phyloP scores from a whole-genome alignment of 768 basidiomycete species.

The Rhizopogon vulgaris region DNA sequence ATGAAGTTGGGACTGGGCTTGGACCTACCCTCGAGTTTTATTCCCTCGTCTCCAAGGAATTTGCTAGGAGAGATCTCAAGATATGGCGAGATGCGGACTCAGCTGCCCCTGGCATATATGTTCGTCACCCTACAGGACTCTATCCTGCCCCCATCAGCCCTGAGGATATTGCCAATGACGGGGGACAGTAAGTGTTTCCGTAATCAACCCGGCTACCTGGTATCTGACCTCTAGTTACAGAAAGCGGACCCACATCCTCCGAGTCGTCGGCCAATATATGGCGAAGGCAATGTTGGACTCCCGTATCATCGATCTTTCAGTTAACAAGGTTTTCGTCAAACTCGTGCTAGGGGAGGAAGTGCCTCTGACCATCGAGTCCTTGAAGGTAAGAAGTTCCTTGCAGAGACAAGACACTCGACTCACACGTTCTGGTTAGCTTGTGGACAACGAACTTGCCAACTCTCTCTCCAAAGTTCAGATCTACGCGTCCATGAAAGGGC shows the following conservation, averaged over 20 bases:
- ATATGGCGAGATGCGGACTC: constrained; percentile 88
- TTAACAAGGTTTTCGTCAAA: constrained; percentile 94
- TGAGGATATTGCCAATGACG: constrained; percentile 66
- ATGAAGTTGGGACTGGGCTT: constrained; percentile 96
- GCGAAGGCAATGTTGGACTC: constrained; percentile 97
- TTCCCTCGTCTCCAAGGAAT: constrained; percentile 93
- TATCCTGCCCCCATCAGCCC: constrained; percentile 80
- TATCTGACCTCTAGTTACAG: constrained; percentile 31
- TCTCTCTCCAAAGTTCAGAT: constrained; percentile 77
- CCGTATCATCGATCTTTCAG: constrained; percentile 90
- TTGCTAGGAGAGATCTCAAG: constrained; percentile 80
- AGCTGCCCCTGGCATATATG: constrained; percentile 56
- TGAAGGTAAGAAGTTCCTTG: constrained; percentile 53
- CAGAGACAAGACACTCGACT: not conserved
- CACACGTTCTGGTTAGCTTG: constrained; percentile 42
- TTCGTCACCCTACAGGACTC: constrained; percentile 78
- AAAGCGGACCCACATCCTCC: constrained; percentile 80
- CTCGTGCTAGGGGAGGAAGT: constrained; percentile 83
- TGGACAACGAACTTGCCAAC: constrained; percentile 80
- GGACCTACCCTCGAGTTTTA: constrained; percentile 99
- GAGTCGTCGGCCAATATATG: constrained; percentile 91
- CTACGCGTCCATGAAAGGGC: constrained; percentile 46
- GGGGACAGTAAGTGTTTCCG: constrained; percentile 55
- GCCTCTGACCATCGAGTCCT: constrained; percentile 73
- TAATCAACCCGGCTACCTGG: not conserved